Conservation (phyloP, 495 filamentous ascomycete species). For the Aspergillus coremiiformis region DNA sequence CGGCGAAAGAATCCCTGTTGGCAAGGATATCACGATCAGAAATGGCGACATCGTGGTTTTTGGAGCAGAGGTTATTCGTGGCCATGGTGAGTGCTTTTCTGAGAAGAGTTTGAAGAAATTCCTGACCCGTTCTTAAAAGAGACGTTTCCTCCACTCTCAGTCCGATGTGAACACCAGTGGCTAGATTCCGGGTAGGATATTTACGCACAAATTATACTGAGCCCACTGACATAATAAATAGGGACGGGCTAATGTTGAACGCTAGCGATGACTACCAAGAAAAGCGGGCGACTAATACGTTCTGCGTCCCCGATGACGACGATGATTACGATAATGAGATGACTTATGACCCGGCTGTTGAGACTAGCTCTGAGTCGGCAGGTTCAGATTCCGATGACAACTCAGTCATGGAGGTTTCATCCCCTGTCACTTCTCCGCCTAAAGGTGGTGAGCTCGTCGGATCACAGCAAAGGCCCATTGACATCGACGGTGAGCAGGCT, state of each 20-base stretch:
- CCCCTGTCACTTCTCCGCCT: conserved; percentile 15
- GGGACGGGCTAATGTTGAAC: conserved; percentile 1
- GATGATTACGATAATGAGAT: conserved; percentile 19
- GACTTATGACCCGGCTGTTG: neutral
- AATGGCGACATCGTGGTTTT: conserved; percentile 47
- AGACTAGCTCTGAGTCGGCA: conserved; percentile 4
- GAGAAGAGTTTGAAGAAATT: no score
- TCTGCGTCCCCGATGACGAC: conserved; percentile 42
- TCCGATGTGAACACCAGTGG: conserved; percentile 32
- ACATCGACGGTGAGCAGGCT: conserved; percentile 6
- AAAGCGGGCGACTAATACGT: conserved; percentile 30
- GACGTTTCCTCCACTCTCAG: conserved; percentile 31
- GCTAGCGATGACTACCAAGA: neutral
- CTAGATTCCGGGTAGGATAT: conserved; percentile 11
- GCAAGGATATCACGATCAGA: conserved; percentile 29
- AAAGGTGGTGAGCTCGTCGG: conserved; percentile 4
- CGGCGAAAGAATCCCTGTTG: conserved; percentile 28
- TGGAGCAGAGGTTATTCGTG: conserved; percentile 47
- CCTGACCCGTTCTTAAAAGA: conserved; percentile 22
- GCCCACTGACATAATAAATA: conserved; percentile 9
- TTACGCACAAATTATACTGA: neutral
- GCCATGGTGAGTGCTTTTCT: conserved; percentile 29
- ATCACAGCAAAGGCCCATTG: conserved; percentile 12
- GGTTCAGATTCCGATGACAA: conserved; percentile 17
- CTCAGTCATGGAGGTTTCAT: conserved; percentile 15